Conservation (phyloP, 2,329 filamentous ascomycete genomes). For the Stemphylium beticola region DNA sequence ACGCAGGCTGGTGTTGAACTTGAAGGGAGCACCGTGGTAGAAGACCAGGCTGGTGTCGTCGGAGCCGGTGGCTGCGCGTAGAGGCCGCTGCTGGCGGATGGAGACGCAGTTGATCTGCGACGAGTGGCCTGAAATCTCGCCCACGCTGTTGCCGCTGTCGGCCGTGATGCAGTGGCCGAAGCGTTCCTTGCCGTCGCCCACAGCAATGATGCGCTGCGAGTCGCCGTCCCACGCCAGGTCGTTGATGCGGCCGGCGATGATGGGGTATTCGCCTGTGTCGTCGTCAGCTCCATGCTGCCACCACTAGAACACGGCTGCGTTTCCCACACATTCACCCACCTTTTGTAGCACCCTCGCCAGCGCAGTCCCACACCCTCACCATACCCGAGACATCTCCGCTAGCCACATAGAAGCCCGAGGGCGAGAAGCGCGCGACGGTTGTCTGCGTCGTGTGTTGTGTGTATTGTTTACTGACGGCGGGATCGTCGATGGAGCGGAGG, state of each 20-base stretch:
- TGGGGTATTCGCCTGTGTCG: slow-evolving; percentile 78
- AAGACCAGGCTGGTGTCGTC: slow-evolving; percentile 92
- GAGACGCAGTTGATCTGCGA: slow-evolving; percentile 90
- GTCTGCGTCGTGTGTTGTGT: slow-evolving; percentile 87
- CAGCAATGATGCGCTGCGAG: slow-evolving; percentile 93
- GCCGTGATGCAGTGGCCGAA: slow-evolving; percentile 89
- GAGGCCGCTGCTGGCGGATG: slow-evolving; percentile 86
- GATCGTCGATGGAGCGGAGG: slow-evolving; percentile 90
- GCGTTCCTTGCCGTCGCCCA: slow-evolving; percentile 91
- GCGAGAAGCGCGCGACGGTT: slow-evolving; percentile 91
- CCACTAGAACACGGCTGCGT: too few relatives aligned
- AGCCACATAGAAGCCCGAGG: slow-evolving; percentile 92
- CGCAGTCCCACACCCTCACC: slow-evolving; percentile 89
- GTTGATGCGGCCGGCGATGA: slow-evolving; percentile 93
- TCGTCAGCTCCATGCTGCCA: slow-evolving; percentile 34
- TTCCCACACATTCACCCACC: slow-evolving; percentile 47
- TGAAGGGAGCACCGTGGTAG: slow-evolving; percentile 92
- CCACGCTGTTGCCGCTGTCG: slow-evolving; percentile 94
- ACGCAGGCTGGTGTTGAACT: slow-evolving; percentile 84
- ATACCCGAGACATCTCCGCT: slow-evolving; percentile 85
- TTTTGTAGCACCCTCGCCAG: slow-evolving; percentile 86
- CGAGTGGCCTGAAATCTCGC: slow-evolving; percentile 91
- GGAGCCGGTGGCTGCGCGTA: slow-evolving; percentile 87
- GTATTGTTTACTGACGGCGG: slow-evolving; percentile 84
- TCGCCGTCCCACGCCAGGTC: slow-evolving; percentile 98